Conservation (phyloP, 495 filamentous ascomycete species). For the Talaromyces proteolyticus region DNA sequence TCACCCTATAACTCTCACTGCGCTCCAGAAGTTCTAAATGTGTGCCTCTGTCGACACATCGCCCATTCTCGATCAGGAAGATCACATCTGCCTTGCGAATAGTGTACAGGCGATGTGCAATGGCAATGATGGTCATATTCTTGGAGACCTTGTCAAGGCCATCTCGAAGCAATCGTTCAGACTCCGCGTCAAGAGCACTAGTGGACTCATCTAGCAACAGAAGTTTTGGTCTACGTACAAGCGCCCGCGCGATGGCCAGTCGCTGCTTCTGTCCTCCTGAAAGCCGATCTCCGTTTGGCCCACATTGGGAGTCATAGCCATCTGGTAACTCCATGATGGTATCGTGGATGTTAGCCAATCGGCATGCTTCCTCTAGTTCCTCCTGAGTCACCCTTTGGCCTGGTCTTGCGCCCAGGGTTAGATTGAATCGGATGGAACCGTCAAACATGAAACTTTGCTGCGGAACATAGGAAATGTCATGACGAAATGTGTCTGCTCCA, state of each 20-base stretch:
- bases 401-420: slow-evolving; percentile 43
- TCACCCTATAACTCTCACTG: slow-evolving; percentile 51
- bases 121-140: slow-evolving; percentile 65
- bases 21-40: slow-evolving; percentile 61
- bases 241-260: slow-evolving; percentile 67
- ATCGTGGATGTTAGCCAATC: slow-evolving; percentile 54
- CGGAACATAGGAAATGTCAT: slow-evolving; percentile 44
- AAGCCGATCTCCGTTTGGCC: slow-evolving; percentile 55
- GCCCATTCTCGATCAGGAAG: slow-evolving; percentile 65
- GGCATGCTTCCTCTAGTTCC: slow-evolving; percentile 52
- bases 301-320: slow-evolving; percentile 60
- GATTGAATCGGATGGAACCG: slow-evolving; percentile 42
- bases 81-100: slow-evolving; percentile 71
- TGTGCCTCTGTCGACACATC: slow-evolving; percentile 60
- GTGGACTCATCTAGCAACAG: slow-evolving; percentile 79
- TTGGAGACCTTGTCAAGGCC: slow-evolving; percentile 57
- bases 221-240: slow-evolving; percentile 65
- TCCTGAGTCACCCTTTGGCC: slow-evolving; percentile 32
- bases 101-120: slow-evolving; percentile 76
- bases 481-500: slow-evolving; percentile 33
- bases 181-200: slow-evolving; percentile 66
- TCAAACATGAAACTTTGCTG: slow-evolving; percentile 49
- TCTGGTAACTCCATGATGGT: slow-evolving; percentile 49
- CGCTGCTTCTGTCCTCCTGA: slow-evolving; percentile 76
- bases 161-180: slow-evolving; percentile 64